A percentile compares a stretch with the other conserved stretches of the same genome.
These are phyloP conservation scores for Yarrowia sp. DNA, from an alignment of 805 yeast genomes.

Conservation along the genomic window DNA sequence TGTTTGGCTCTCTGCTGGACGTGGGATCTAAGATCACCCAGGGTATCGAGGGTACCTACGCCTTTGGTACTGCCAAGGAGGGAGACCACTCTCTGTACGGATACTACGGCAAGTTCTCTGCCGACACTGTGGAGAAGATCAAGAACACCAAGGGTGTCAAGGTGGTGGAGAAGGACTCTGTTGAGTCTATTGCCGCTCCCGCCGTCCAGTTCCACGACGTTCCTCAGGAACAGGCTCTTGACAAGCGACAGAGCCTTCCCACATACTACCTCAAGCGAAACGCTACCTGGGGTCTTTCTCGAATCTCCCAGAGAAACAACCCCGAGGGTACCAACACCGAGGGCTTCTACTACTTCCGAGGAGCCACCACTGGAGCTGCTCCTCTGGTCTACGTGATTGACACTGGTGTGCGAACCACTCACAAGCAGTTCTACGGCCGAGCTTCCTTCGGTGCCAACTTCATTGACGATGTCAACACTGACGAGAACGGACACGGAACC, in stretches of 20 bases:
- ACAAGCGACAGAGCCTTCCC: conserved; percentile 3
- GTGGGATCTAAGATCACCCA: conserved; percentile 15
- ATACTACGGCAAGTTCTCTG: conserved; percentile 48
- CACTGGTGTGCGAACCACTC: conserved; percentile 78
- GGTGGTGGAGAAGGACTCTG: conserved; percentile 67
- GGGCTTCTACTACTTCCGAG: conserved; percentile 14
- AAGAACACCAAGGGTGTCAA: conserved; percentile 55
- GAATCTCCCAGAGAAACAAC: conserved; percentile 76
- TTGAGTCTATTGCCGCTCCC: conserved; percentile 43
- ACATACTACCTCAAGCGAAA: conserved; percentile 56
- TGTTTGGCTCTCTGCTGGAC: conserved; percentile 4
- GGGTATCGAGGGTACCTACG: conserved; percentile 29
- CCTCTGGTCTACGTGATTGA: conserved; percentile 78
- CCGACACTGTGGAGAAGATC: conserved; percentile 46
- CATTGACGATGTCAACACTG: conserved; percentile 70
- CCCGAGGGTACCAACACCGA: conserved; percentile 18
- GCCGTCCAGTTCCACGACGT: conserved; percentile 52
- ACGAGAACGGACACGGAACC: conserved; percentile 93
- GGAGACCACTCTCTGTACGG: conserved; percentile 42
- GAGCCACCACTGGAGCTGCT: conserved; percentile 33
- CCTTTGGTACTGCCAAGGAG: conserved; percentile 27
- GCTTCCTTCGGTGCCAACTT: conserved; percentile 84
- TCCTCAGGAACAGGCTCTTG: conserved; percentile 35
- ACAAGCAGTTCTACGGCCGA: conserved; percentile 77
- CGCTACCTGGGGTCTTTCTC: conserved; percentile 93